Percentiles rank a stretch among this genome's conserved stretches.
phyloP scores from a whole-genome alignment of 352 stramenopile species.

The Phytophthora podocarpi region DNA sequence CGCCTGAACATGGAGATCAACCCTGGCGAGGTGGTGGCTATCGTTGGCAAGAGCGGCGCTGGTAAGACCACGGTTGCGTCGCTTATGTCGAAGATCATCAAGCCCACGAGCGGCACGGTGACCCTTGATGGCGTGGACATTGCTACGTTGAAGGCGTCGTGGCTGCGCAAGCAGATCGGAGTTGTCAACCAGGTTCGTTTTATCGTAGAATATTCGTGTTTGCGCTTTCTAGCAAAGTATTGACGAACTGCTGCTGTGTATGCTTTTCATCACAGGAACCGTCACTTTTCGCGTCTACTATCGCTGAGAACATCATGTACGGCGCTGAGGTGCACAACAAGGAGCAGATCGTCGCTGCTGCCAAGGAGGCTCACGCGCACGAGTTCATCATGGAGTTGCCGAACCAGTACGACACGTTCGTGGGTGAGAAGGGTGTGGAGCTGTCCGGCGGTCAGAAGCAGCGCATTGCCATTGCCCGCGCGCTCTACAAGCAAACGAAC shows the following conservation, averaged over 20 bases:
- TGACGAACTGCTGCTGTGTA: conserved; percentile 18
- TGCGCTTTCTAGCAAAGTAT: background rate
- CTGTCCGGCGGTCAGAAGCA: conserved; percentile 98
- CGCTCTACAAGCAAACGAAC: conserved; percentile 82
- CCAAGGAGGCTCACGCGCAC: conserved; percentile 76
- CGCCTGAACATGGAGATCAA: conserved; percentile 71
- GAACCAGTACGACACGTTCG: conserved; percentile 95
- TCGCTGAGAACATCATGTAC: conserved; percentile 90
- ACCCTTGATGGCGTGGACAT: conserved; percentile 80
- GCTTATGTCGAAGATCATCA: conserved; percentile 82
- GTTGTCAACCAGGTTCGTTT: conserved; percentile 75
- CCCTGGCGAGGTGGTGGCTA: conserved; percentile 81
- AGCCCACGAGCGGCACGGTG: conserved; percentile 58
- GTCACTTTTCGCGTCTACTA: conserved; percentile 79
- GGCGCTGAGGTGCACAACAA: conserved; percentile 58
- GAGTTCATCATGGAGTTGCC: conserved; percentile 87
- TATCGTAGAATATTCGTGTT: background rate
- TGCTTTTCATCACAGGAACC: conserved; percentile 45
- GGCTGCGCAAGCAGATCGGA: conserved; percentile 84
- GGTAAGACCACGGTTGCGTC: conserved; percentile 87
- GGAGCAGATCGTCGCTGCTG: conserved; percentile 56
- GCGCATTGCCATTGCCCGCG: conserved; percentile 85
- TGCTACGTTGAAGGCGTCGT: conserved; percentile 63
- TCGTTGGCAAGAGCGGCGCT: conserved; percentile 86
- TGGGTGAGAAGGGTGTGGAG: conserved; percentile 97